These are phyloP conservation scores for Wickerhamomyces queroliae DNA, from an alignment of 805 yeast genomes.

Conservation along the genomic window DNA sequence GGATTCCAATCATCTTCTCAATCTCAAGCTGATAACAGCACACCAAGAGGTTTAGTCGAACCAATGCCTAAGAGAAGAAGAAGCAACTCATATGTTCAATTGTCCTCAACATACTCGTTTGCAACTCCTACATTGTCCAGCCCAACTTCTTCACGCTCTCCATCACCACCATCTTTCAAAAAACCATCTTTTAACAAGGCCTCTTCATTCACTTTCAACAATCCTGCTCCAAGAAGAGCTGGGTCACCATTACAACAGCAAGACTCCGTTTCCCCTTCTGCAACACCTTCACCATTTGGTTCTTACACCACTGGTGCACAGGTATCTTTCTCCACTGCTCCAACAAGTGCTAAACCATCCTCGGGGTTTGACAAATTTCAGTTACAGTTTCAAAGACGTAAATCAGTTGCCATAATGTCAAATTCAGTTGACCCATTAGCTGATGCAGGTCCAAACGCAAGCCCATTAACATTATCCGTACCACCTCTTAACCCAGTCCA, in stretches of 20 bases:
- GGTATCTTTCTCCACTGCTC: background rate
- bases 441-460: constrained; percentile 4
- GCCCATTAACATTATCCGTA: constrained; percentile 18
- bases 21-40: constrained; percentile 1
- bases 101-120: background rate
- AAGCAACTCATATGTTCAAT: background rate
- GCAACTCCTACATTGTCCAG: background rate
- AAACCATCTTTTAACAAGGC: background rate
- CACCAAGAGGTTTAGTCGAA: constrained; percentile 4
- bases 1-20: constrained; percentile 15
- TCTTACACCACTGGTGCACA: background rate
- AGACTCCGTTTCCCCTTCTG: too few relatives aligned
- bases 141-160: constrained; percentile 2
- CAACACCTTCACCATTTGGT: background rate
- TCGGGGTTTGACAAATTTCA: background rate
- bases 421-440: constrained; percentile 6
- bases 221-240: background rate
- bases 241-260: background rate
- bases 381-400: constrained; percentile 6
- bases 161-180: constrained; percentile 1
- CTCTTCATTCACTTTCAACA: background rate
- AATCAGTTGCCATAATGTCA: constrained; percentile 8
- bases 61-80: background rate
- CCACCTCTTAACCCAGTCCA: constrained; percentile 37
- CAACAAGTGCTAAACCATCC: background rate